Evolutionary conservation across 2,329 filamentous ascomycete species (phyloP).

Genomic region (Pyricularia sp.): DNA sequence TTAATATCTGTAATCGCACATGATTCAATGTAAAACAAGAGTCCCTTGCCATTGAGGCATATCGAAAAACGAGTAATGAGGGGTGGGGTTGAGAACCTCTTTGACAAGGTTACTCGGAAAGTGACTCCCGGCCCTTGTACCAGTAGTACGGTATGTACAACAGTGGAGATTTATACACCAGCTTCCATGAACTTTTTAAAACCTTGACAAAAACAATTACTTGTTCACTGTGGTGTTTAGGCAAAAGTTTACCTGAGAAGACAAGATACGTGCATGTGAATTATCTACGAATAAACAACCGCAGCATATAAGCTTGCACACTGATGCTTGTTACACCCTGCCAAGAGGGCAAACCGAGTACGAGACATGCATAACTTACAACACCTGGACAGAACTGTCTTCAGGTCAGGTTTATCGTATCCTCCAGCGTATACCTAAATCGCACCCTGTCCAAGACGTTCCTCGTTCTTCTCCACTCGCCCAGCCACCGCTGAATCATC

Average conservation of each 20-base stretch:
- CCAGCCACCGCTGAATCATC: constrained; percentile 13
- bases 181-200: not conserved
- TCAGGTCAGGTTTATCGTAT: not conserved
- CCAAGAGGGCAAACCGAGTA: not conserved
- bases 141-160: too few species aligned
- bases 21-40: not conserved
- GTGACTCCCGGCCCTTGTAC: not conserved
- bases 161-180: not conserved
- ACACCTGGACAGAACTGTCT: not conserved
- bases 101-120: not conserved
- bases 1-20: not conserved
- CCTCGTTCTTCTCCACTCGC: constrained; percentile 7
- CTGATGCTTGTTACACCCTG: not conserved
- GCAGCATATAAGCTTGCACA: not conserved
- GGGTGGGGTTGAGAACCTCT: not conserved
- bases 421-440: not conserved
- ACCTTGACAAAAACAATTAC: too few species aligned
- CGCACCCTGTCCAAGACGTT: not conserved
- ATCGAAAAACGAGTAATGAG: not conserved
- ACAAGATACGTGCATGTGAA: too few species aligned
- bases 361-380: not conserved
- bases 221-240: too few species aligned
- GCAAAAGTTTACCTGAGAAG: too few species aligned
- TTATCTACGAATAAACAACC: too few species aligned
- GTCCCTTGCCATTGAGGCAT: not conserved